Base-by-base conservation (phyloP, 305 asterid species). In the Rubia occidens region DNA sequence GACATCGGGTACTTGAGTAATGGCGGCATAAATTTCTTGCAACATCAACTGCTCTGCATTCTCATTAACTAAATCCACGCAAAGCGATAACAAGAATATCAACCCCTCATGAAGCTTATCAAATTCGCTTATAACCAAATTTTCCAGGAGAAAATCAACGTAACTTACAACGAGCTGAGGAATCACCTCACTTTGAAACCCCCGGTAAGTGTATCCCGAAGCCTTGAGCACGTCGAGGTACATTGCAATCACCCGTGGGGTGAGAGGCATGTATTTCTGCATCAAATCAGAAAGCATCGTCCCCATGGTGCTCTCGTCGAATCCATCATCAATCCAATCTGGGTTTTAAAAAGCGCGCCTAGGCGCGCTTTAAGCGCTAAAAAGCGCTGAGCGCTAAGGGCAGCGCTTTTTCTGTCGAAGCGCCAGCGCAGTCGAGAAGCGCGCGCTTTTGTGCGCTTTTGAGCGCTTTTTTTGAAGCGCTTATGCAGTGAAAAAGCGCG, bases 21-120 rank as follows among this genome's bases (percentile, higher is more conserved):
- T 61, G 45, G 32, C 35, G 15, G 45, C 66, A 61, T 32, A 4
- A 32, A 61, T 14, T 61, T 61, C 45, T 4, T 1, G 21, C 24
- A 15, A 62, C 51, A 35, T 59, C n/a, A 20, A 35, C 39, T 59
- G 49, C 58, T 74, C 77, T 85, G 49, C 44, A 67, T 5, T 8
- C 14, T 73, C 55, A 32, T 11, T 24, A 55, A 67, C 75, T 9
- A 71, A 67, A 56, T 70, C 69, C 58, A 66, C 8, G 20, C 37
- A 61, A 32, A 70, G 71, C 21, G 72, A 65, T 37, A 70, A 44
- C 64, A 75, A 39, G 60, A 60, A 45, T n/a, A 61, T 45, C 37
- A 71, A 39, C 26, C 68, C 74, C 9, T 71, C 53, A 5, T 7
- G 68, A 17, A 71, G 29, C 6, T n/a, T 8, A 18, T 64, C 37